Base-by-base conservation (phyloP, 2,329 filamentous ascomycete genomes). In the Neonectria neomacrospora region DNA sequence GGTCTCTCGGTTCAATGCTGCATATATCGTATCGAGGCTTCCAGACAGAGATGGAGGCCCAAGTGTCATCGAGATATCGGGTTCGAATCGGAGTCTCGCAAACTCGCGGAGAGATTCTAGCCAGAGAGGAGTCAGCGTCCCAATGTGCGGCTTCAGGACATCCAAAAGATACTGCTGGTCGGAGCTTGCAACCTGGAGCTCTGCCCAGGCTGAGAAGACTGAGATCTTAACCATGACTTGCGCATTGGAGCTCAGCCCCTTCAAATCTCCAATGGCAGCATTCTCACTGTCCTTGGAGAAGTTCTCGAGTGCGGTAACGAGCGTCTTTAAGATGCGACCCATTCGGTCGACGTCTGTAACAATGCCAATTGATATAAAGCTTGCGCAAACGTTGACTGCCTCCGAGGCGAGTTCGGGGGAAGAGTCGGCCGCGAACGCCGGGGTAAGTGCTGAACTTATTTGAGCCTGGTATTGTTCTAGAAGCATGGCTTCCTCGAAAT, bases 211-310 rank as follows among this genome's bases (percentile, higher is more conserved):
- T 1, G 95, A 96, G 77, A 97, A 97, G 2, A 99, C 91, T 0
- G 96, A 91, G 88, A 98, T 96, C 78, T 97, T 97, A 58, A 99
- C 93, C 96, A 99, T 99, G 52, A 97, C 93, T 74, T 96, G 92
- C 0, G 96, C 95, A 76, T 99, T 99, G 2, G 95, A 94, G 75
- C 94, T 97, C 18, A 99, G 87, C 0, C 93, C 93, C 78, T 93
- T 93, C 6, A 99, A 84, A 70, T 99, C 96, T 16, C 96, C 96
- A 74, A 99, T 98, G 22, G 93, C 89, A 1, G 92, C 93, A 45
- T 90, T 91, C 71, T 96, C 92, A 1, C 87, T 84, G 65, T 96
- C 92, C 48, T 86, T 89, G 2, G 93, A 93, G 74, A 98, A 97
- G 78, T 95, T 97, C 73, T 98, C 95, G 1, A 99, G 85, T 0